Base-by-base conservation (phyloP, 257 asterid genomes). In the Linaria vulgaris region DNA sequence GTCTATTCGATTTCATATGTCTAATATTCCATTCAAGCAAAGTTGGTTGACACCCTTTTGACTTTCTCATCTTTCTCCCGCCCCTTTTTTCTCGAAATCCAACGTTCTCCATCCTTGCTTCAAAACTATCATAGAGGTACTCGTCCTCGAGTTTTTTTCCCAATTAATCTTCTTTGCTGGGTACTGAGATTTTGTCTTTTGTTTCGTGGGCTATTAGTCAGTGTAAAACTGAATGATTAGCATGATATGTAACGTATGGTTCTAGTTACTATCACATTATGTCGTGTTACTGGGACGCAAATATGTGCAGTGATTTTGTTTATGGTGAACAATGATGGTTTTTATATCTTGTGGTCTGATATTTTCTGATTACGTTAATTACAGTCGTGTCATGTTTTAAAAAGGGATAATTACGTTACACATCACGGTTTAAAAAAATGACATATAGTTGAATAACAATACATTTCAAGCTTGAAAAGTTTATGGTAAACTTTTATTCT, bases 41-140 rank as follows among this genome's bases (percentile, higher is more conserved):
- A 52, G 77, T 72, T 75, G 67, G 82, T 73, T 70, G 70, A 68
- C 88, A 69, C 75, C n/a, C 50, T 64, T 64, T 43, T 66, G 51
- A 64, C 68, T 61, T 67, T 20, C 55, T 60, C 23, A 59, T 43
- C 72, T 61, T 63, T 64, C 61, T 53, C 67, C 66, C 60, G 15
- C 39, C 65, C 59, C 9, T 44, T 38, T 48, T 64, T 69, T 46
- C 56, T 25, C 20, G 30, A 61, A n/a, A 49, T 60, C 52, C 44
- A 0, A 46, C 54, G 31, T 48, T 39, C 27, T 51, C n/a, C n/a
- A 51, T 60, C 22, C 57, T 30, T 61, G 73, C 30, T 59, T 22
- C 10, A 25, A 44, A 11, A 7, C 34, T 27, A 27, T 27, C 3
- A 27, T 27, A 6, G 34, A 27, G 34, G 6, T 27, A 27, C 6